Evolutionary conservation across 164 flowering plant genomes (phyloP), one percentile per base, ranked within the genome.

Genomic region (Cinnamomum micranthum): DNA sequence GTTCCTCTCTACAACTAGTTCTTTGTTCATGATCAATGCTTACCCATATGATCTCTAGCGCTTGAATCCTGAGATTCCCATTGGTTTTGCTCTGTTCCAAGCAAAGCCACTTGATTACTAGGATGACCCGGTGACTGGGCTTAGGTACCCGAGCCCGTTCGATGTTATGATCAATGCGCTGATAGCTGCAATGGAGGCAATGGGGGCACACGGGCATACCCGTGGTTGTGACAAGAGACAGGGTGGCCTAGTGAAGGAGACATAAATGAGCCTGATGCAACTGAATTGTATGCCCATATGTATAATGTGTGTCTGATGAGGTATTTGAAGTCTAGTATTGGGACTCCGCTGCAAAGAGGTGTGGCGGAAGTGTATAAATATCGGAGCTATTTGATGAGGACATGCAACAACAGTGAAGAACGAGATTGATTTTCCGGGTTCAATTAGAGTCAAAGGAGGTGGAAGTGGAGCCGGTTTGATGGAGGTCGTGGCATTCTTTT

Each of bases 161-260:
- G 97, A 94, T 68, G 81, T 86, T 82, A 92, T 94, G 98, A 87
- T 89, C 0, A 97, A 92, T 31, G 84, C 92, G 0, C 88, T 87
- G 11, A 72, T 88, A 0, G 77, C 78, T 1, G 88, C 95, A 2
- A 85, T 92, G 88, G 89, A 87, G 19, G 89, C 80, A 22, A 69
- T 84, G 0, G 98, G 31, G 97, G 2, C 87, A 89, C 72, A 87
- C 85, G 81, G 81, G 82, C 10, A 77, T 91, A 14, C 97, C 92
- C 2, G 75, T 92, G 35, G 74, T 89, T 0, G 97, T 92, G 78
- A 71, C 92, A n/a, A 1, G 95, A 90, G 81, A 94, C 92, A 1
- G 98, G 98, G 27, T 94, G 98, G 98, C 97, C 98, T 20, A 88
- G 92, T 75, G 50, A 77, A 14, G 83, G 84, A 3, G 87, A 62